These are phyloP conservation scores for Rhizophora apiculata DNA, from an alignment of 345 rosid genomes.

Conservation along the genomic window DNA sequence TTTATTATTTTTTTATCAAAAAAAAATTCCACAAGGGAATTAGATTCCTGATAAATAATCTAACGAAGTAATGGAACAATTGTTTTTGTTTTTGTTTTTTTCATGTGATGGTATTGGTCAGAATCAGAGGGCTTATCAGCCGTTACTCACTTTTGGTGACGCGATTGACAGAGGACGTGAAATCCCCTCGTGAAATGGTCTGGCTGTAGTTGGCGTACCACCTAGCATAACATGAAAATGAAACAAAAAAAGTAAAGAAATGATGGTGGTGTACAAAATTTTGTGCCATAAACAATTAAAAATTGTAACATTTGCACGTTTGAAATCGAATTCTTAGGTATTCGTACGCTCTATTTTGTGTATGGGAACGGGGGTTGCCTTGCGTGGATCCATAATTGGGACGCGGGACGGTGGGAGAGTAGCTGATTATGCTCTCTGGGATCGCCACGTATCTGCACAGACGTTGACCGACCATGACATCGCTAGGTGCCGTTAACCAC, in stretches of 20 bases:
- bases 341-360: neutral
- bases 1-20: too few species aligned
- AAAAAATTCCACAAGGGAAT: conserved; percentile 16
- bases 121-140: too few species aligned
- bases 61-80: neutral
- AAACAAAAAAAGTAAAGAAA: too few species aligned
- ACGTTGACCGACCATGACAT: neutral
- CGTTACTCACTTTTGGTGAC: too few species aligned
- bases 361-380: neutral
- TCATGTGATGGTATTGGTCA: too few species aligned
- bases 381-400: neutral
- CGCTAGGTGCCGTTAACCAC: neutral
- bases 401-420: conserved; percentile 18
- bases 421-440: neutral
- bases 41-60: conserved; percentile 19
- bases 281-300: too few species aligned
- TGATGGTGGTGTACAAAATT: too few species aligned
- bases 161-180: too few species aligned
- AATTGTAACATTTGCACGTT: too few species aligned
- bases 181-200: too few species aligned
- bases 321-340: neutral
- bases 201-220: too few species aligned
- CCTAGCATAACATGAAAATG: too few species aligned
- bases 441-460: neutral
- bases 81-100: neutral